These are phyloP conservation scores for Omphalotus guepiniiformis DNA, from an alignment of 768 basidiomycete species.

Conservation along the genomic window DNA sequence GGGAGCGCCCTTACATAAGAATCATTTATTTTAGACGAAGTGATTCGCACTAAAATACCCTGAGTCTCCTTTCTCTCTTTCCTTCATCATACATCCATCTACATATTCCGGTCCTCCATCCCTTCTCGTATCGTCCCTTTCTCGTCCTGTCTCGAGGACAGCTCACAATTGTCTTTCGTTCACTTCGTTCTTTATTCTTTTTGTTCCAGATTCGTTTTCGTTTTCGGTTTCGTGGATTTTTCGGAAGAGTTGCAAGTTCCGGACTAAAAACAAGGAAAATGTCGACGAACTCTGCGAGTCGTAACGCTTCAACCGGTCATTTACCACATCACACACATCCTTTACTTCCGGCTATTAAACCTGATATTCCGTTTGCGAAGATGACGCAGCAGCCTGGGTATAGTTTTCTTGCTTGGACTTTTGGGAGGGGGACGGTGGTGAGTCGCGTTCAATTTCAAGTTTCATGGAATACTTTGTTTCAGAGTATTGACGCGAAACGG, in stretches of 20 bases:
- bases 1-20: not conserved
- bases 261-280: no score
- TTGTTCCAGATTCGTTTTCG: not conserved
- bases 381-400: slow-evolving; percentile 9
- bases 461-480: not conserved
- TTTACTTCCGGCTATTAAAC: slow-evolving; percentile 7
- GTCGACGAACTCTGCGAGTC: not conserved
- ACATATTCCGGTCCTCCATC: not conserved
- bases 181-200: not conserved
- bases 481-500: no score
- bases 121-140: not conserved
- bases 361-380: slow-evolving; percentile 5
- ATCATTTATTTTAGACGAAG: not conserved
- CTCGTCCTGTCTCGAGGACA: not conserved
- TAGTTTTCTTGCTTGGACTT: slow-evolving; percentile 10
- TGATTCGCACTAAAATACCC: not conserved
- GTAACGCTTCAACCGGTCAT: slow-evolving; percentile 3
- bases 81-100: not conserved
- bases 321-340: not conserved
- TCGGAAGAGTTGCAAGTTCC: no score
- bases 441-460: not conserved
- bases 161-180: not conserved
- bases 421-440: slow-evolving; percentile 10
- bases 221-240: not conserved
- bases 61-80: not conserved